Percentiles rank a stretch among this genome's conserved stretches.
These are phyloP conservation scores for Pilasporangium apinafurcum DNA, from an alignment of 352 stramenopile species.

Conservation along the genomic window DNA sequence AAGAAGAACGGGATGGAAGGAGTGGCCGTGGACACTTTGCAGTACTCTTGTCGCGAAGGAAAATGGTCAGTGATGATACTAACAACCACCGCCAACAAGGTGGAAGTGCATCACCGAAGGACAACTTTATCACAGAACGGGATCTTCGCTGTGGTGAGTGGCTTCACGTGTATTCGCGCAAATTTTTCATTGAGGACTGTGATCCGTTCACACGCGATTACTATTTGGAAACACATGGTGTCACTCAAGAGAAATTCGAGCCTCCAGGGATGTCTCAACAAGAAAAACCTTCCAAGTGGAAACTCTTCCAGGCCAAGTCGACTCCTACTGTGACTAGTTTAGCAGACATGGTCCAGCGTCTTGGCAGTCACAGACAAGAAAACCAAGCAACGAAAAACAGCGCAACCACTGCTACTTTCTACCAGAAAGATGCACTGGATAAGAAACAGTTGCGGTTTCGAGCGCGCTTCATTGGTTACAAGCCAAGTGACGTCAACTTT, in stretches of 20 bases:
- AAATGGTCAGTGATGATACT: slow-evolving; percentile 35
- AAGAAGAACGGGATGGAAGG: slow-evolving; percentile 29
- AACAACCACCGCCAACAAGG: slow-evolving; percentile 4
- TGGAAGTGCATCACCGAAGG: slow-evolving; percentile 1
- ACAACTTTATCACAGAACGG: slow-evolving; percentile 39
- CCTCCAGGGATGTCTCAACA: slow-evolving; percentile 1
- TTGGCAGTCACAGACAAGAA: slow-evolving; percentile 9
- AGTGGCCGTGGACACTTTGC: slow-evolving; percentile 56
- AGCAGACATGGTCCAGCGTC: slow-evolving; percentile 6
- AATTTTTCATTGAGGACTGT: slow-evolving; percentile 89
- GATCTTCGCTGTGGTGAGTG: slow-evolving; percentile 83
- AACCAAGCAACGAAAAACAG: slow-evolving; percentile 6
- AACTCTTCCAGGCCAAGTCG: slow-evolving; percentile 34
- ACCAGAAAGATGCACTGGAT: slow-evolving; percentile 16
- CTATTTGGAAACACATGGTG: slow-evolving; percentile 76
- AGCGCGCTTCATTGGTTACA: slow-evolving; percentile 43
- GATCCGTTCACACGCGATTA: slow-evolving; percentile 88
- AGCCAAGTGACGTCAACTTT: slow-evolving; percentile 22
- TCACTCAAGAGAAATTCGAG: slow-evolving; percentile 70
- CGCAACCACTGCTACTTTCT: slow-evolving; percentile 1
- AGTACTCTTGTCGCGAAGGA: slow-evolving; percentile 77
- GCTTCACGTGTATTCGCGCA: slow-evolving; percentile 78
- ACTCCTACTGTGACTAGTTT: slow-evolving; percentile 1
- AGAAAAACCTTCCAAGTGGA: slow-evolving; percentile 33
- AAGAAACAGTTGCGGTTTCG: slow-evolving; percentile 72